Evolutionary conservation across 2,329 filamentous ascomycete species (phyloP), one percentile per base, ranked within the genome.

Genomic region (Sclerotinia subarctica): DNA sequence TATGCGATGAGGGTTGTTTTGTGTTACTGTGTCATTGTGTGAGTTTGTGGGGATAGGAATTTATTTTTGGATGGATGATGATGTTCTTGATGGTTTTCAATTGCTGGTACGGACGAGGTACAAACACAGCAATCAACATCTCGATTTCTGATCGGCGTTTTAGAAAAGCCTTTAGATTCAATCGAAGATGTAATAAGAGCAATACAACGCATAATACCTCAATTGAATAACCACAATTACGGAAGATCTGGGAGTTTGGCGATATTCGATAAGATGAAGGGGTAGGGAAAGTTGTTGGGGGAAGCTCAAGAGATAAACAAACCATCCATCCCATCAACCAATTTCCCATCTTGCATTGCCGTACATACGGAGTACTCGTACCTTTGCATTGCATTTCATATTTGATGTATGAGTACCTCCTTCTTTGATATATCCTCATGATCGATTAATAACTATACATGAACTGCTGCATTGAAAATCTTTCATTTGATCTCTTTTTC

Each of bases 211-310:
- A 15, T 13, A 24, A 26, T 38, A 26, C 21, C 21, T 26, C 29
- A 26, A 2, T 24, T 19, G 13, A 6, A 17, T 6, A 13, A 32
- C 7, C 7, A 32, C 32, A 32, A 35, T 7, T 11, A 4, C 4
- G 29, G 46, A 26, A 26, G 46, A 51, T 26, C 29, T 15, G 15
- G 5, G 29, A n/a, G 19, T 51, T 38, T 51, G 26, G 32, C 32
- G 32, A 32, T 32, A 32, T 1, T 32, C 59, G 59, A 62, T 38
- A 8, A 8, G 46, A 62, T 62, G 59, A 62, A 62, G 59, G 59
- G 5, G n/a, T n/a, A 29, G 29, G 29, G 59, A 38, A 35, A 35
- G 29, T 47, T 60, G 8, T 58, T 46, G 24, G 24, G 24, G 10
- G 56, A 58, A 8, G 26, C 35, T 35, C 35, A 35, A 6, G 35